Evolutionary conservation across 2,329 filamentous ascomycete species (phyloP), one percentile per base, ranked within the genome.

Genomic region (Colletotrichum sp.): DNA sequence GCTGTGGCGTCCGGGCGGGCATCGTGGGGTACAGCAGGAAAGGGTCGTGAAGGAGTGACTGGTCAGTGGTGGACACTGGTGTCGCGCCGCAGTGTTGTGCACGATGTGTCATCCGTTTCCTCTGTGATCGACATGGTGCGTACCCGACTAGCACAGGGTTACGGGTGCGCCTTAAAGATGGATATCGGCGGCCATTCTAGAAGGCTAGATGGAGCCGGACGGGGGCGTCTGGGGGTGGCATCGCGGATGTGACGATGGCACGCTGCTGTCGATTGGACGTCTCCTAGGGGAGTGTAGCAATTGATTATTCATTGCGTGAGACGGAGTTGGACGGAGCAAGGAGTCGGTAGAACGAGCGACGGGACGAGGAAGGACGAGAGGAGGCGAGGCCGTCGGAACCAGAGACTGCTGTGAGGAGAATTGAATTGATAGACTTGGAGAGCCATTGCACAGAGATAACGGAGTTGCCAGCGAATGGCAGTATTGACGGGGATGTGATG

Each of bases 91-190:
- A 21, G 44, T 34, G 69, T 60, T 36, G 64, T 59, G 44, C 44
- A 69, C 70, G 64, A 65, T 73, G 73, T 76, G 70, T 73, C 73
- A 73, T 73, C 69, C 64, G 57, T 66, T 32, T 55, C 39, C n/a
- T 34, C 62, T 52, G 52, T 66, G 21, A 63, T 55, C 34, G 49
- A 32, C 69, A 75, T 24, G 68, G 26, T 52, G 55, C 55, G 68
- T 52, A 52, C 34, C 55, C 28, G 55, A 44, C 63, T 67, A 24
- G 26, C 69, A 62, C 69, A 66, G 62, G 52, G 49, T 66, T 28
- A 36, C 62, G 36, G 52, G 26, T 36, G 30, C 26, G 36, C 49
- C 36, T 28, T 59, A 36, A n/a, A n/a, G 57, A 62, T 76, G 70
- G 64, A 62, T 55, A 63, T 67, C 15, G 13, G 7, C 64, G 44